Conservation (phyloP, 805 yeast species). For the Ascoidea asiatica region DNA sequence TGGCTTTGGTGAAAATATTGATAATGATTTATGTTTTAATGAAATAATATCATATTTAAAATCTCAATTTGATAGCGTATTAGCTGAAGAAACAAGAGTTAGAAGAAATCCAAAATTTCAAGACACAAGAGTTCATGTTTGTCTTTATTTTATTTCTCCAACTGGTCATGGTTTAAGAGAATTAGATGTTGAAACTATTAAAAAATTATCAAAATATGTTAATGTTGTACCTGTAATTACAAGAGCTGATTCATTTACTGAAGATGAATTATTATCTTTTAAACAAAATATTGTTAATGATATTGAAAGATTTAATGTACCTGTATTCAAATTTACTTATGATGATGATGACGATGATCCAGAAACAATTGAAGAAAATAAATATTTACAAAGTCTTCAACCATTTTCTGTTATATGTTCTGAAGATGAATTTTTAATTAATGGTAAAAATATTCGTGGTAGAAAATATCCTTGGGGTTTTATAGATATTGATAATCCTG, state of each 20-base stretch:
- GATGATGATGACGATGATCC: constrained; percentile 64
- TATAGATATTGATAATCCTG: constrained; percentile 39
- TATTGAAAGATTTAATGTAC: constrained; percentile 55
- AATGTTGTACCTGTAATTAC: constrained; percentile 62
- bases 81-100: constrained; percentile 65
- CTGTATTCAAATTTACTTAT: constrained; percentile 57
- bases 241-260: constrained; percentile 61
- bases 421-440: constrained; percentile 37
- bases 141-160: constrained; percentile 67
- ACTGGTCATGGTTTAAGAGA: constrained; percentile 77
- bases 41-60: constrained; percentile 58
- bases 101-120: constrained; percentile 77
- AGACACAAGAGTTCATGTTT: constrained; percentile 71
- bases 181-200: constrained; percentile 61
- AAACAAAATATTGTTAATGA: constrained; percentile 49
- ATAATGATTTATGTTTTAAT: constrained; percentile 47
- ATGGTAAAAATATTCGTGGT: constrained; percentile 39
- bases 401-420: constrained; percentile 67
- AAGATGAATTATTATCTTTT: constrained; percentile 40
- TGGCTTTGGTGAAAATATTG: constrained; percentile 47
- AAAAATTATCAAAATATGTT: constrained; percentile 54
- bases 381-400: constrained; percentile 45
- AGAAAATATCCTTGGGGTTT: constrained; percentile 73
- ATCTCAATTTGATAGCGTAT: constrained; percentile 56
- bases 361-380: constrained; percentile 59